phyloP scores from a whole-genome alignment of 2,329 filamentous ascomycete genomes.

The Sporothrix brasiliensis region DNA sequence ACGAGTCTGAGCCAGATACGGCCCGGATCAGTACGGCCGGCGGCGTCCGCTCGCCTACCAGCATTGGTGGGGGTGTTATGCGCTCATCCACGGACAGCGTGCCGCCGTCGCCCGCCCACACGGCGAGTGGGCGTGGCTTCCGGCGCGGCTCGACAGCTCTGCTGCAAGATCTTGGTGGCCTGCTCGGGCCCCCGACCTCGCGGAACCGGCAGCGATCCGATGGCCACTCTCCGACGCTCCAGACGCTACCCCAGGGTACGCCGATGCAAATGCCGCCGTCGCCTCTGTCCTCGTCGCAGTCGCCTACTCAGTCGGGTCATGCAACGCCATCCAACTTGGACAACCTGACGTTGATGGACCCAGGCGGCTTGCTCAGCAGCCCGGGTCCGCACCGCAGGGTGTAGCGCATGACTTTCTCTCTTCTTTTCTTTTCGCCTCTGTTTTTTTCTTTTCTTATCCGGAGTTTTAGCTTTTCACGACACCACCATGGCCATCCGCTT shows the following conservation, averaged over 20 bases:
- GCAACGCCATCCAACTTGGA: constrained; percentile 5
- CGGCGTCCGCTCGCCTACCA: constrained; percentile 43
- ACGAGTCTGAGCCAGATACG: constrained; percentile 36
- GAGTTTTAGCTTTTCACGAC: neutral
- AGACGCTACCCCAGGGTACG: constrained; percentile 48
- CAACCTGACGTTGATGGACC: constrained; percentile 34
- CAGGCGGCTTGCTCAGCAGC: constrained; percentile 33
- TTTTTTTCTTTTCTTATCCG: neutral
- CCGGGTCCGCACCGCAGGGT: neutral
- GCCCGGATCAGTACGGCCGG: constrained; percentile 46
- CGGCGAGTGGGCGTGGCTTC: constrained; percentile 51
- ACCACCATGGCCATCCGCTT: neutral
- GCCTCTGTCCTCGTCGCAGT: neutral
- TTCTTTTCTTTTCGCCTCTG: neutral
- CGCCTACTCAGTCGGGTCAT: neutral
- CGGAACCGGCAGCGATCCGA: constrained; percentile 18
- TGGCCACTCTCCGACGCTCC: constrained; percentile 39
- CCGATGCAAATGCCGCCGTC: constrained; percentile 14
- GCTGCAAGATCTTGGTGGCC: constrained; percentile 61
- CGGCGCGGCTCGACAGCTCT: constrained; percentile 60
- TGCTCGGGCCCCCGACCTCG: constrained; percentile 48
- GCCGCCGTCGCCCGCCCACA: constrained; percentile 46
- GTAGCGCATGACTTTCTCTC: neutral
- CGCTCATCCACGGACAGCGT: constrained; percentile 45
- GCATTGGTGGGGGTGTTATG: constrained; percentile 31